These are phyloP conservation scores for Backusella sp. DNA, from an alignment of 192 early-diverging fungal species.

Conservation along the genomic window DNA sequence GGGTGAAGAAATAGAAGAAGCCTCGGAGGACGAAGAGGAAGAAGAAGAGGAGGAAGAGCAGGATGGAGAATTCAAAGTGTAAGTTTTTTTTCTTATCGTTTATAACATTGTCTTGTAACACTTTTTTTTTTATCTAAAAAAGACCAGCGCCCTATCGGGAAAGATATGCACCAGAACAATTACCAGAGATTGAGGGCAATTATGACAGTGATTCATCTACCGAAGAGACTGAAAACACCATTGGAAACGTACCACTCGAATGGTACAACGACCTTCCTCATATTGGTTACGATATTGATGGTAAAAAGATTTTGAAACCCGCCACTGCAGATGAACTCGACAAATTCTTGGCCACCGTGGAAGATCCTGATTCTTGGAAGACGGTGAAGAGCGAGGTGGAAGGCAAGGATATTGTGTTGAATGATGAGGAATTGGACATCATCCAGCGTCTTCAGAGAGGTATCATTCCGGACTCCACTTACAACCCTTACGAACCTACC, in stretches of 20 bases:
- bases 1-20: conserved; percentile 40
- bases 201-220: conserved; percentile 93
- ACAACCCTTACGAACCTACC: conserved; percentile 89
- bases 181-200: conserved; percentile 88
- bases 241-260: conserved; percentile 95
- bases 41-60: conserved; percentile 29
- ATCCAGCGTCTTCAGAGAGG: conserved; percentile 85
- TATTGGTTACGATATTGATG: conserved; percentile 94
- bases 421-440: conserved; percentile 90
- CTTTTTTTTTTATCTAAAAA: not conserved
- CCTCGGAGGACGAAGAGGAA: conserved; percentile 13
- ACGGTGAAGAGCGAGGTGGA: conserved; percentile 82
- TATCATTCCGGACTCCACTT: conserved; percentile 78
- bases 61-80: not conserved
- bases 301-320: conserved; percentile 89
- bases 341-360: conserved; percentile 87
- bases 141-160: conserved; percentile 7
- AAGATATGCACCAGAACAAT: conserved; percentile 29
- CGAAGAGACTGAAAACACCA: conserved; percentile 88
- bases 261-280: conserved; percentile 98
- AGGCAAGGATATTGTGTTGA: conserved; percentile 81
- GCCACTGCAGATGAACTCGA: conserved; percentile 91
- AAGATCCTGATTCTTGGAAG: conserved; percentile 90
- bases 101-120: not conserved
- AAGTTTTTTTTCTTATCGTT: not conserved